Evolutionary conservation across 164 flowering plant species (phyloP), one percentile per base, ranked within the genome.

Genomic region (Magnolia officinalis): DNA sequence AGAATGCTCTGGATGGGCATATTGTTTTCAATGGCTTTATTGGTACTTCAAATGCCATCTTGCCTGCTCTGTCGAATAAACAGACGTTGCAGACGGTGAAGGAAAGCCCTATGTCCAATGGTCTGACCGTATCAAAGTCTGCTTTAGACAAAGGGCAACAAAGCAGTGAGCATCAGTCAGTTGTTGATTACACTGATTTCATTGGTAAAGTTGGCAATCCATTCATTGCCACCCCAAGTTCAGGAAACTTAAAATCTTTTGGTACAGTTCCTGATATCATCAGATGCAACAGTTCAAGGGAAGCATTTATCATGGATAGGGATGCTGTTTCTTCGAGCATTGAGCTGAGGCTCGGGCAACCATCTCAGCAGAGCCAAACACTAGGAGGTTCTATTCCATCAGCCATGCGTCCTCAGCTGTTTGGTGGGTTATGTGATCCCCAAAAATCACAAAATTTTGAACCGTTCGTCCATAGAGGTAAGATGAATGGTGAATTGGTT

Each of bases 301-400:
- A 84, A 52, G 78, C 50, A 51, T 77, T 70, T 51, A 45, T 71
- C 75, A 67, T 80, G 70, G 81, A 79, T 24, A 73, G 72, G 70
- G 84, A 71, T 78, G 81, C 76, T 55, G 71, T 81, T 79, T 67
- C 87, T 16, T 90, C 94, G 8, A 87, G 82, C 72, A 80, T 87
- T 77, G 94, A 90, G 81, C 78, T 90, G 84, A 89, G 83, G 77
- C 94, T 90, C 84, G 92, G 94, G 68, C 92, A 89, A 72, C 94
- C 91, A 78, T 80, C 85, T 80, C 88, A 87, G 75, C 86, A 80
- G 61, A 78, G 79, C 80, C 69, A 72, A 67, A 68, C 78, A 70
- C 63, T 78, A 72, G 82, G 81, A 76, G 75, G 68, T 75, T 75
- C 83, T 37, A 66, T 70, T 70, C 61, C 67, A 49, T 63, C 83